A percentile compares a stretch with the other conserved stretches of the same genome.
Evolutionary conservation across 2,329 filamentous ascomycete species (phyloP).

Genomic region (Fusarium hostae): DNA sequence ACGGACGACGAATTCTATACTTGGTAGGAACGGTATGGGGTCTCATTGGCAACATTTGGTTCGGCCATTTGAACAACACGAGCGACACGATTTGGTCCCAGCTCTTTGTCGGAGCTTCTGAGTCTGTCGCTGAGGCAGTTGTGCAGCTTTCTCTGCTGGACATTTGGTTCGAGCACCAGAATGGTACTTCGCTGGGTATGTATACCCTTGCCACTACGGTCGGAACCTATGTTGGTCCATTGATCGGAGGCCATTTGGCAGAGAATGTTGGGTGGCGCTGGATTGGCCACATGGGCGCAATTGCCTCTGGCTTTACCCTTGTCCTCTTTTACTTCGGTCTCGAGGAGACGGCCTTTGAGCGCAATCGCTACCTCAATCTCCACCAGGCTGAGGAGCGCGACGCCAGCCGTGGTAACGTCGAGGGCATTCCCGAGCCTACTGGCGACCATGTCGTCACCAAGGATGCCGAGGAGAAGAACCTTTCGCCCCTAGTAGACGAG

Average conservation of each 20-base stretch:
- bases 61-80: constrained; percentile 56
- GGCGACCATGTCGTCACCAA: background rate
- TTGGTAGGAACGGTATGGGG: constrained; percentile 62
- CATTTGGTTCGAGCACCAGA: constrained; percentile 67
- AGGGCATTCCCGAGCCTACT: constrained; percentile 19
- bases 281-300: constrained; percentile 63
- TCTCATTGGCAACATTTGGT: constrained; percentile 64
- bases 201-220: constrained; percentile 67
- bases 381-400: constrained; percentile 17
- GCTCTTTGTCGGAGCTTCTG: constrained; percentile 67
- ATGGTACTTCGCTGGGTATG: constrained; percentile 63
- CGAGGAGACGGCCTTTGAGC: constrained; percentile 64
- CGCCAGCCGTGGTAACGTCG: constrained; percentile 18
- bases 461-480: constrained; percentile 19
- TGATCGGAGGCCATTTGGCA: constrained; percentile 63
- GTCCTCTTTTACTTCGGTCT: constrained; percentile 62
- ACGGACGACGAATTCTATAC: constrained; percentile 66
- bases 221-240: constrained; percentile 65
- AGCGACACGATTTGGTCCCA: constrained; percentile 65
- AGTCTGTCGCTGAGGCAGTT: constrained; percentile 65
- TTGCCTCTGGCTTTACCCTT: constrained; percentile 60
- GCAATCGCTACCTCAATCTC: constrained; percentile 51
- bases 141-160: constrained; percentile 68
- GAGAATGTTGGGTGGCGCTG: constrained; percentile 63
- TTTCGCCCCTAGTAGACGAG: constrained; percentile 12